These are phyloP conservation scores for Pluteus cervinus DNA, from an alignment of 768 basidiomycete species.

Conservation along the genomic window DNA sequence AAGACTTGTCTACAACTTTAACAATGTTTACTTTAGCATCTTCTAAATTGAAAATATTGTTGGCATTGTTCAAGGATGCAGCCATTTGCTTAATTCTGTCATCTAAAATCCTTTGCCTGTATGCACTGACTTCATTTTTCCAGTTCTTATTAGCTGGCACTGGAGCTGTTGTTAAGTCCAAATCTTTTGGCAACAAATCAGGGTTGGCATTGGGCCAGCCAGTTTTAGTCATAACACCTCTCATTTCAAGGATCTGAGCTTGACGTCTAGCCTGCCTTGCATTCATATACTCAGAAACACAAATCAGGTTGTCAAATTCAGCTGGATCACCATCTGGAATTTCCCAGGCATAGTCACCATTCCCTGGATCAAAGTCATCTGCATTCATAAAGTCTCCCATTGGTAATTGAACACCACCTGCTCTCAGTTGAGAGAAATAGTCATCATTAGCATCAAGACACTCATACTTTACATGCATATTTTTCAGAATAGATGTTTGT, in stretches of 20 bases:
- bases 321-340: background rate
- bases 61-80: background rate
- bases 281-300: background rate
- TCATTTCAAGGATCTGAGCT: constrained; percentile 4
- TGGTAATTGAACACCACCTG: background rate
- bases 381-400: background rate
- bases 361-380: constrained; percentile 5
- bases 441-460: constrained; percentile 14
- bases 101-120: too few relatives aligned
- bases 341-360: constrained; percentile 5
- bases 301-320: constrained; percentile 1
- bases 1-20: constrained; percentile 18
- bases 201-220: constrained; percentile 1
- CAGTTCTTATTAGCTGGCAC: too few relatives aligned
- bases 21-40: constrained; percentile 8
- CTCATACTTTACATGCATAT: constrained; percentile 7
- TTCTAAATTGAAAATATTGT: background rate
- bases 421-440: constrained; percentile 12
- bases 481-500: constrained; percentile 11
- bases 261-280: constrained; percentile 2
- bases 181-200: too few relatives aligned
- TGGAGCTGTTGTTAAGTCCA: too few relatives aligned
- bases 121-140: too few relatives aligned
- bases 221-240: constrained; percentile 1
- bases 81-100: too few relatives aligned